A percentile compares a stretch with the other conserved stretches of the same genome.
Evolutionary conservation across 257 asterid genomes (phyloP).

Genomic region (Perilla frutescens): DNA sequence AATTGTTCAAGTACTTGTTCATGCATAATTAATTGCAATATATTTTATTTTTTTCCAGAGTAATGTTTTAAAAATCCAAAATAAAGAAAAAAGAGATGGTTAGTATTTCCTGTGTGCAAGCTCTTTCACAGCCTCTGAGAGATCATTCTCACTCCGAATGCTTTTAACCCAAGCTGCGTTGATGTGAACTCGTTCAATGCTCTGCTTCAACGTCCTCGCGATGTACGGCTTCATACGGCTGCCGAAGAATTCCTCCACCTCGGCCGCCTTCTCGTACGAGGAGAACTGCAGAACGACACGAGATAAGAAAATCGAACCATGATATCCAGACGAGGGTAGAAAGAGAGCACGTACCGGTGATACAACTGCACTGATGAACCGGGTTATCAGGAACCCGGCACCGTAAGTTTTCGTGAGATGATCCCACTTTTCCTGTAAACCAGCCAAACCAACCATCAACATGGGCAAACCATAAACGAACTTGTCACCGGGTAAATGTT

Average conservation of each 20-base stretch:
- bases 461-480: background rate
- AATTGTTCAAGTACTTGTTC: background rate
- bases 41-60: background rate
- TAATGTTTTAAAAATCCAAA: background rate
- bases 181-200: constrained; percentile 78
- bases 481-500: background rate
- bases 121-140: constrained; percentile 64
- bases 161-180: constrained; percentile 79
- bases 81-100: background rate
- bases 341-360: constrained; percentile 70
- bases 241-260: constrained; percentile 72
- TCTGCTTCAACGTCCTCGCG: constrained; percentile 90
- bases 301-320: background rate
- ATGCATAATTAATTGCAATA: background rate
- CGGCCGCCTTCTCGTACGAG: constrained; percentile 71
- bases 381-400: constrained; percentile 79
- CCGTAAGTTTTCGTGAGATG: constrained; percentile 73
- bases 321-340: background rate
- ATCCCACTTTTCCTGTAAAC: constrained; percentile 83
- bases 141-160: constrained; percentile 72
- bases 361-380: constrained; percentile 71
- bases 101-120: constrained; percentile 70
- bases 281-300: constrained; percentile 56
- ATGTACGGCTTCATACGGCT: constrained; percentile 82
- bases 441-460: constrained; percentile 6